Evolutionary conservation across 2,329 filamentous ascomycete species (phyloP), one percentile per base, ranked within the genome.

Genomic region (Cercospora sp.): DNA sequence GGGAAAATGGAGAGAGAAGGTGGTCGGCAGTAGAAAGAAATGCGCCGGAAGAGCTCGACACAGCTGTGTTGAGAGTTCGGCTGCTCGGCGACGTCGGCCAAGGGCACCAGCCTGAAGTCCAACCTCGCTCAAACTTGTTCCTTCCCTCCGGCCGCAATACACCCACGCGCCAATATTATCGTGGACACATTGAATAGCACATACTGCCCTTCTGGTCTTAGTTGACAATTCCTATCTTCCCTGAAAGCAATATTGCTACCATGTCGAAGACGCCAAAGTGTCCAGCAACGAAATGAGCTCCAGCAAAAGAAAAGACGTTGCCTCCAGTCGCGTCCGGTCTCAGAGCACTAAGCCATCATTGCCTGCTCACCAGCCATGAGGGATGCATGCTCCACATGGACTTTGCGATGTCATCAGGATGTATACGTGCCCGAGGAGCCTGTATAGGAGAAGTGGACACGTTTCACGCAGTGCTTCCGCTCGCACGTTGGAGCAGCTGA

Each of bases 11-110:
- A 40, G 57, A 57, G 23, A 31, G 40, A 31, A 20, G 5, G 48
- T 23, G 30, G 42, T 55, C 31, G 62, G 63, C 18, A 36, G 26
- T 18, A 13, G 36, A 53, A 51, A 65, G 33, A 51, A 48, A 30
- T 45, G 26, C 20, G 31, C 26, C 23, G 55, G 51, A 60, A 59
- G 53, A 59, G 63, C 63, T 58, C 51, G 31, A 63, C 45, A 62
- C 45, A 55, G n/a, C 42, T 63, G 45, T 31, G 42, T 36, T 55
- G 61, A 33, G 53, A 51, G 53, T 30, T 33, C 53, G 53, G 53
- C 53, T 45, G 59, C 36, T 61, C 59, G 59, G 59, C 59, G 36
- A 58, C 53, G 53, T 58, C 53, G 53, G 53, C 53, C 53, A 58
- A 58, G 53, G 53, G 53, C 53, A 33, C 26, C 26, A 13, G 30